phyloP scores from a whole-genome alignment of 1,284 basidiomycete genomes.

The Cutaneotrichosporon dermatis region DNA sequence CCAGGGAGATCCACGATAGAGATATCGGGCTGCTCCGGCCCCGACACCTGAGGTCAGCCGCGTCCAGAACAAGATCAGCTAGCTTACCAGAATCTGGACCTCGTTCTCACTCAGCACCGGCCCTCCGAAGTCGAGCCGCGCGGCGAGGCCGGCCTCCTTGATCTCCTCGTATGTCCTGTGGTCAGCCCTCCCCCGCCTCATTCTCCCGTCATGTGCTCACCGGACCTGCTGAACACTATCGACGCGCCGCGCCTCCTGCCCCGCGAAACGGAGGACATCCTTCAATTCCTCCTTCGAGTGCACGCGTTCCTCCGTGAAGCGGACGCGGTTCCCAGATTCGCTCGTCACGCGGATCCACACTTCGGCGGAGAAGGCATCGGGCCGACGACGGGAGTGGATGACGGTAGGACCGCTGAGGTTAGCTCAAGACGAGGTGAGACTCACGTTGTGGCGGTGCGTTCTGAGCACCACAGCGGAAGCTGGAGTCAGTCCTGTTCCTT shows the following conservation, averaged over 20 bases:
- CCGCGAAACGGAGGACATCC: slow-evolving; percentile 14
- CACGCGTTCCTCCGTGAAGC: slow-evolving; percentile 6
- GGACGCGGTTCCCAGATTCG: background rate
- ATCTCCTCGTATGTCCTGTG: slow-evolving; percentile 12
- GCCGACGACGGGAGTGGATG: slow-evolving; percentile 17
- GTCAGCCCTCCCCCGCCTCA: too few species aligned
- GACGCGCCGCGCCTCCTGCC: slow-evolving; percentile 22
- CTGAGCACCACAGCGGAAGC: too few species aligned
- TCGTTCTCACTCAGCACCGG: slow-evolving; percentile 13
- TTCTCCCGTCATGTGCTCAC: too few species aligned
- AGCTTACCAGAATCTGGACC: slow-evolving; percentile 23
- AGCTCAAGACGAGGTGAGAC: too few species aligned
- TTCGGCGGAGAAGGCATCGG: too few species aligned
- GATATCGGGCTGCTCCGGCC: slow-evolving; percentile 19
- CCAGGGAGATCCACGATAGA: slow-evolving; percentile 33
- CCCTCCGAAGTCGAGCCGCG: too few species aligned
- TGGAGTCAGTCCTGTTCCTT: too few species aligned
- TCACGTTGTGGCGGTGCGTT: too few species aligned
- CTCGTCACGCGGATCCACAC: background rate
- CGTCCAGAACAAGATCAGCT: background rate
- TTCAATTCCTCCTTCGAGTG: slow-evolving; percentile 3
- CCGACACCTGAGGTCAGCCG: slow-evolving; percentile 13
- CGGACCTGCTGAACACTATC: too few species aligned
- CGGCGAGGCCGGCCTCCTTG: background rate
- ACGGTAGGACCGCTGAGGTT: too few species aligned